Conservation (phyloP, 148 eudicot genomes). For the Cornus kousa region DNA sequence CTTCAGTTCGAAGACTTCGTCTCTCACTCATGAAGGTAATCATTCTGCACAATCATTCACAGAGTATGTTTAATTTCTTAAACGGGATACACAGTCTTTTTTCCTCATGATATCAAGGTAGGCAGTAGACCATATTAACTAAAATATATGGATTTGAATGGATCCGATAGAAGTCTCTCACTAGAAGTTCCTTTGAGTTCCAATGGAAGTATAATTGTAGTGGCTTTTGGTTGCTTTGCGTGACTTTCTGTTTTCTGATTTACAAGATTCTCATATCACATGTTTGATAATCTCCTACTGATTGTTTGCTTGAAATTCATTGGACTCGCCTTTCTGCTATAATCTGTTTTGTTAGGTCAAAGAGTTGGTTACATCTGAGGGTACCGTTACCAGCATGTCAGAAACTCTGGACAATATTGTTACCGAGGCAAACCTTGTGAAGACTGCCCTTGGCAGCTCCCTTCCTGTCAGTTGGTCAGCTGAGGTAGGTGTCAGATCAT, state of each 20-base stretch:
- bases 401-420: constrained; percentile 52
- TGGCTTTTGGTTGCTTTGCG: neutral
- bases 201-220: neutral
- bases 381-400: constrained; percentile 13
- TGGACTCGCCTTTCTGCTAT: neutral
- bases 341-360: constrained; percentile 40
- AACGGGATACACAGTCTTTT: neutral
- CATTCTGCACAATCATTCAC: neutral
- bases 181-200: neutral
- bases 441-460: constrained; percentile 82
- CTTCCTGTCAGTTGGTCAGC: constrained; percentile 93
- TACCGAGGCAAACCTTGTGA: constrained; percentile 67
- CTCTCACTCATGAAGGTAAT: constrained; percentile 72
- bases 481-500: constrained; percentile 35
- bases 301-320: neutral
- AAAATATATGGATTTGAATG: neutral
- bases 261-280: neutral
- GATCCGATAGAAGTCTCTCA: neutral
- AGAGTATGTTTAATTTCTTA: neutral
- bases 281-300: neutral
- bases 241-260: neutral
- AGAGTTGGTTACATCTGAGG: constrained; percentile 33
- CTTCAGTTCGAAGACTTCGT: constrained; percentile 68
- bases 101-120: neutral
- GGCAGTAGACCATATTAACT: neutral